Evolutionary conservation across 106 monocot genomes (phyloP), one percentile per base, ranked within the genome.

Genomic region (Dendrobium catenatum): DNA sequence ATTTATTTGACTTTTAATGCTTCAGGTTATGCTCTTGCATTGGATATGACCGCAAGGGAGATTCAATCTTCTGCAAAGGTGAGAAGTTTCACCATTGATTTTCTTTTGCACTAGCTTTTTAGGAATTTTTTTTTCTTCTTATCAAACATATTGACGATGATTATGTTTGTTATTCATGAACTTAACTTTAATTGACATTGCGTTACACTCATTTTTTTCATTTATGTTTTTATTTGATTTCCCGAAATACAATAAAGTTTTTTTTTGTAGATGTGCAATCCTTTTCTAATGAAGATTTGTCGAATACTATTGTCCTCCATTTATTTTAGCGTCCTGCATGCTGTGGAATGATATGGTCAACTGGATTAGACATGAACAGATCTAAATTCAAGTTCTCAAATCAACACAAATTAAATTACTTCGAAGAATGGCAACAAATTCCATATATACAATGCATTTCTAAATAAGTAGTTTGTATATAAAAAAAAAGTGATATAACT

Each of bases 1-100:
- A 33, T 74, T 81, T 29, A 26, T 27, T 77, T 27, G n/a, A 13
- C 17, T 11, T 77, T 29, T 54, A 51, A 55, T 44, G 55, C 54
- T 73, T 72, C 84, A 94, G 96, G 96, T 73, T 98, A 98, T 91
- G 94, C 97, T 68, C 82, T 98, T 79, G 97, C 94, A 47, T 84
- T 98, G 82, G 97, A 98, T 83, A 98, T 98, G 97, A 98, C 97
- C 55, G 92, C 97, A 79, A 89, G 97, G 82, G 97, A 98, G 88
- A 89, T 94, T 74, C 94, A 98, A 84, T 83, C 97, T 79, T 80
- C 85, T 79, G 94, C 97, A 42, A 94, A 98, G 94, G 96, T 96
- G 84, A 9, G 76, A 33, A 74, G 43, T 74, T 43, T n/a, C 41
- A 42, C 5, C 42, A 20, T 74, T 43, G 16, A 42, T 31, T 72